Conservation (phyloP, 2,329 filamentous ascomycete species). For the Paracamarosporium sp. region DNA sequence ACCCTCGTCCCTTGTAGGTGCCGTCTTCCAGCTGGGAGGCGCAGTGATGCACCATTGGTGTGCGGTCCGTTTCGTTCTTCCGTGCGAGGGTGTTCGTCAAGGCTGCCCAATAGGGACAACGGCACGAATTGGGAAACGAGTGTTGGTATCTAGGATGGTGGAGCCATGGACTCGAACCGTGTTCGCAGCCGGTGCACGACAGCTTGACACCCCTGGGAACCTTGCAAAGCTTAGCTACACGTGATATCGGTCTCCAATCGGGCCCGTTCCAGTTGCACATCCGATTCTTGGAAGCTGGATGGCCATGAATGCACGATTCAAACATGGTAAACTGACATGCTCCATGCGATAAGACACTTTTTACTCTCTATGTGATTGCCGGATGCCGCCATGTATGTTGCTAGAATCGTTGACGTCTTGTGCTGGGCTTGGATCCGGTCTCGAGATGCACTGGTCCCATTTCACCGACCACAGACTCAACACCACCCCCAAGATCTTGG, state of each 20-base stretch:
- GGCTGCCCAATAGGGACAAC: not conserved
- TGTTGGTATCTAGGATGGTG: no score
- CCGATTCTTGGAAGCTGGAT: not conserved
- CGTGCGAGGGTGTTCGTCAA: not conserved
- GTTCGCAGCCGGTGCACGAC: not conserved
- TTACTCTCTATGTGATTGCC: not conserved
- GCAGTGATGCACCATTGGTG: slow-evolving; percentile 4
- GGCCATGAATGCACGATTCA: not conserved
- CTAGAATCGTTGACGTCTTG: not conserved
- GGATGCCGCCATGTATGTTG: not conserved
- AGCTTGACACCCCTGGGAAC: not conserved
- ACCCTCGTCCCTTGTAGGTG: not conserved
- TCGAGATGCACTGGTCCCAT: no score
- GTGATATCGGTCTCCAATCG: slow-evolving; percentile 3
- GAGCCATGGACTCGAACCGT: not conserved
- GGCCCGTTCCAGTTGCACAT: no score
- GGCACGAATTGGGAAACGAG: no score
- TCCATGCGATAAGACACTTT: not conserved
- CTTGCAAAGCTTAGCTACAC: slow-evolving; percentile 1
- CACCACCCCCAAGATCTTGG: not conserved
- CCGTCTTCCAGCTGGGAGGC: not conserved
- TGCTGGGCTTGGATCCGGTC: no score
- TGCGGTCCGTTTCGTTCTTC: not conserved
- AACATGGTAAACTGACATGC: not conserved
- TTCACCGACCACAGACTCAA: not conserved